phyloP scores from a whole-genome alignment of 176 grass and related monocot species.

The Hordeum vulgare region MorexV3_pseudomolecules_assembly NC_058521.1:524960676-524961175 shows the following conservation, averaged over 20 bases:
- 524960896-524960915: neutral
- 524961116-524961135: neutral
- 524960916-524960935: constrained; percentile 30
- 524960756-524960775: neutral
- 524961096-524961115: neutral
- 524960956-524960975: constrained; percentile 1
- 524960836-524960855: no score
- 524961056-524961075: neutral
- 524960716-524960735: neutral
- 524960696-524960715: neutral
- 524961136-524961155: neutral
- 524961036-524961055: neutral
- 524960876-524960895: neutral
- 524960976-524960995: constrained; percentile 8
- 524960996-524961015: neutral
- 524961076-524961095: neutral
- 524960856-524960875: neutral
- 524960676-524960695: no score
- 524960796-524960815: neutral
- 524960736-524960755: neutral
- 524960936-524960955: constrained; percentile 8
- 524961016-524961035: constrained; percentile 4
- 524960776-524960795: neutral
- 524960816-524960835: neutral
- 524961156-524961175: neutral